phyloP scores from a whole-genome alignment of 1,284 basidiomycete species.

The Schizopora paradoxa region DNA sequence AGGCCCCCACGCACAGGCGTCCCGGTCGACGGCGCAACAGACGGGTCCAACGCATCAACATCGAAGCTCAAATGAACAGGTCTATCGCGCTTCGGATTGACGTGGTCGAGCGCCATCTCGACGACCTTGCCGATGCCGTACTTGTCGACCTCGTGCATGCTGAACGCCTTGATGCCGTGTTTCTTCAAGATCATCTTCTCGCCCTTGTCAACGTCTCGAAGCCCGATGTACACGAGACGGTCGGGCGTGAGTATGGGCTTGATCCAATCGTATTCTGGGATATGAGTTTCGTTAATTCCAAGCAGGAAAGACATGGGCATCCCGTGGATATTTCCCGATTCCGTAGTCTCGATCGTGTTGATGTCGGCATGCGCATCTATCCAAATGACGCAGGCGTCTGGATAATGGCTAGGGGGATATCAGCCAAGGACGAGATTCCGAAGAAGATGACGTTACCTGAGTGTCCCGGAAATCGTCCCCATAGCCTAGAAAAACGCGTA shows the following conservation, averaged over 20 bases:
- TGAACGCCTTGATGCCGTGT: conserved; percentile 89
- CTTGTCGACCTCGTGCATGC: conserved; percentile 98
- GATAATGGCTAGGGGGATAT: conserved; percentile 46
- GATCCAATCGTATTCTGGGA: conserved; percentile 76
- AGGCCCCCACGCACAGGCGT: conserved; percentile 94
- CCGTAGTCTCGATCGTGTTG: conserved; percentile 85
- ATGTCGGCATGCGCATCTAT: conserved; percentile 93
- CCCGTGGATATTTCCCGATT: conserved; percentile 92
- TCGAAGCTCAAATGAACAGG: conserved; percentile 98
- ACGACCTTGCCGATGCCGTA: conserved; percentile 94
- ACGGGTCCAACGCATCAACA: conserved; percentile 92
- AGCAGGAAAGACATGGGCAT: conserved; percentile 97
- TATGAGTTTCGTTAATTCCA: conserved; percentile 48
- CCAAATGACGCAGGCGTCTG: conserved; percentile 87
- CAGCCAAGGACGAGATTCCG: conserved; percentile 17
- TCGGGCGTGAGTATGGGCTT: conserved; percentile 68
- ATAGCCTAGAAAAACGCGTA: conserved; percentile 56
- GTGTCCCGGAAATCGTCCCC: conserved; percentile 84
- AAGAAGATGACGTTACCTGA: conserved; percentile 46
- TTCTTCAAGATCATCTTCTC: conserved; percentile 88
- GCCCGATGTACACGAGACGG: conserved; percentile 88
- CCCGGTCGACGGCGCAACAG: conserved; percentile 92
- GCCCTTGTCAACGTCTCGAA: conserved; percentile 88
- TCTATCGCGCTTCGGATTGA: conserved; percentile 77
- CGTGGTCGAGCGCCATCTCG: conserved; percentile 91